These are phyloP conservation scores for Penicillium odoratum DNA, from an alignment of 495 filamentous ascomycete species.

Conservation along the genomic window DNA sequence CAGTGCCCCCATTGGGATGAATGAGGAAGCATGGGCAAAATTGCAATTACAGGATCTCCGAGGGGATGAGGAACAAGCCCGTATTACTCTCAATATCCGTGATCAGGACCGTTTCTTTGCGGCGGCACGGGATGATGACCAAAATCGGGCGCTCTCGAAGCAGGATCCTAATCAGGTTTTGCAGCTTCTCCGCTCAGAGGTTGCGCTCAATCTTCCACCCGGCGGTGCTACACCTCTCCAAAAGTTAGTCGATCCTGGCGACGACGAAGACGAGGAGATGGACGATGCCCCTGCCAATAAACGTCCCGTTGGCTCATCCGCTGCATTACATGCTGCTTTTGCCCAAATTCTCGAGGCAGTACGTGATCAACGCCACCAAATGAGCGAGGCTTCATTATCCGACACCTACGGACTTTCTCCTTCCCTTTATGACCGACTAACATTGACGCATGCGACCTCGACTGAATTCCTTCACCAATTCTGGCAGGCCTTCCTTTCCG, in stretches of 20 bases:
- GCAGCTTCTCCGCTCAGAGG: constrained; percentile 58
- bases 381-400: constrained; percentile 31
- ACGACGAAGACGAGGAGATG: constrained; percentile 55
- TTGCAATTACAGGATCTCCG: constrained; percentile 81
- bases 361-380: constrained; percentile 43
- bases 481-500: constrained; percentile 85
- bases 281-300: constrained; percentile 41
- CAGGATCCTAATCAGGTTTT: constrained; percentile 71
- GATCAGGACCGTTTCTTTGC: constrained; percentile 82
- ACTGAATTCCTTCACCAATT: constrained; percentile 96
- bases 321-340: constrained; percentile 38
- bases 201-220: constrained; percentile 49
- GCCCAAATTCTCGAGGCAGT: constrained; percentile 44
- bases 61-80: constrained; percentile 66
- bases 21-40: constrained; percentile 72
- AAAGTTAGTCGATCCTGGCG: constrained; percentile 57
- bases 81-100: constrained; percentile 82
- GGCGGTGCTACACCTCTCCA: constrained; percentile 57
- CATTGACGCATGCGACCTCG: constrained; percentile 86
- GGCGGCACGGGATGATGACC: constrained; percentile 54
- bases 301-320: constrained; percentile 37
- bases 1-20: constrained; percentile 61
- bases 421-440: constrained; percentile 68
- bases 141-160: constrained; percentile 58
- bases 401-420: constrained; percentile 63